Base-by-base conservation (phyloP, 1,139 yeast species). In the Hyphopichia buzzinii region DNA sequence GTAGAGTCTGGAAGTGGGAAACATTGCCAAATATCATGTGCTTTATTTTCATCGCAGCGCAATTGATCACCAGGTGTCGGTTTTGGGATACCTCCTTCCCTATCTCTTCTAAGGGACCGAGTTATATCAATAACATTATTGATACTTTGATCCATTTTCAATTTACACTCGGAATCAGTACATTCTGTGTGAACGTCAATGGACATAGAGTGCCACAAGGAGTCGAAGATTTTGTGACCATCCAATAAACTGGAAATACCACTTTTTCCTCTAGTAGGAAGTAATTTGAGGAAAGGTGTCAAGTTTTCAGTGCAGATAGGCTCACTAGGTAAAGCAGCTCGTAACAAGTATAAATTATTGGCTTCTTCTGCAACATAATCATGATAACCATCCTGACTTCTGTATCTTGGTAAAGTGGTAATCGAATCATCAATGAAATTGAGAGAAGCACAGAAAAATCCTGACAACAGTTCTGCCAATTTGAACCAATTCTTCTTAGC, bases 231-330 rank as follows among this genome's bases (percentile, higher is more conserved):
- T 52, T 82, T 83, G 57, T 90, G 97, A n/a, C 98, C 97, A 50
- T 90, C 95, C 30, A 94, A 67, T 35, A 92, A 66, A 0, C 95
- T 77, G 0, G 96, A 77, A 29, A 92, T 67, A 2, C 99, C 99
- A 0, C 95, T 83, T 54, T 84, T 84, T 1, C 97, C 97, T 55
- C 89, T 82, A 8, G 97, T 86, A 3, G 98, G 98, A 24, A 94
- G 69, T 41, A 94, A 68, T 54, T 89, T 90, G 43, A 94, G 62
- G 50, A 92, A 88, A 0, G 98, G 98, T 0, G 99, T 90, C 53
- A 94, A 72, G 58, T 94, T 94, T 57, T 94, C 99, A 0, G 99
- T 94, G 62, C 99, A 94, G 12, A 94, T 83, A 0, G 97, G 96
- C 54, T 94, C 99, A 43, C 92, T 79, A 1, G 99, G 97, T 34